Evolutionary conservation across 805 yeast species (phyloP), one percentile per base, ranked within the genome.

Genomic region (Hanseniaspora opuntiae): DNA sequence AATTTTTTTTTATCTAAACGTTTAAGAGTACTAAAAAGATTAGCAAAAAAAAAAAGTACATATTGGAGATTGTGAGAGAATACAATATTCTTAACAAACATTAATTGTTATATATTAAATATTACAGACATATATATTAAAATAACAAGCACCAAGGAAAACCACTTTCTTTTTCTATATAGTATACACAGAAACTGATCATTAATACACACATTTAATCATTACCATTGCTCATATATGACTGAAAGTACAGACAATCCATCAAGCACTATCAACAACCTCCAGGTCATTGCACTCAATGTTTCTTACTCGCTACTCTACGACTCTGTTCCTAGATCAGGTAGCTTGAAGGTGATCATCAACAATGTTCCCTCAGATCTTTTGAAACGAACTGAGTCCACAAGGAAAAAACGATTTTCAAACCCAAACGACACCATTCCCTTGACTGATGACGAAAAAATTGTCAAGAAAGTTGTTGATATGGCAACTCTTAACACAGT

Each of bases 401-500:
- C 47, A 2, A 42, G 48, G 30, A 24, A 41, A 17, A n/a, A 51
- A 19, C 24, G 54, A 36, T 19, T 36, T 20, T 44, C 32, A 19
- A 51, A 51, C 22, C 53, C 53, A 25, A 25, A 36, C 19, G 38
- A 28, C 5, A 19, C 36, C n/a, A 17, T 41, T 3, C 48, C 44
- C 11, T 24, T 51, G 7, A 22, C 47, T 36, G 48, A 51, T 2
- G 48, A 51, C 9, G 54, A 51, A 51, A 41, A 19, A n/a, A 17
- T 37, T 16, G 35, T 51, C 6, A 51, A 44, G 32, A 42, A 44
- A 16, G 36, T 44, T 25, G 46, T 51, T 9, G 41, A 51, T 17
- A 42, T 51, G 33, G 54, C 54, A 6, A 51, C 54, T 16, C 16
- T 51, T 8, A 42, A 45, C n/a, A 51, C 54, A 7, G 54, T 51